Evolutionary conservation across 2,329 filamentous ascomycete genomes (phyloP).

Genomic region (Cephalotrichum gorgonifer): DNA sequence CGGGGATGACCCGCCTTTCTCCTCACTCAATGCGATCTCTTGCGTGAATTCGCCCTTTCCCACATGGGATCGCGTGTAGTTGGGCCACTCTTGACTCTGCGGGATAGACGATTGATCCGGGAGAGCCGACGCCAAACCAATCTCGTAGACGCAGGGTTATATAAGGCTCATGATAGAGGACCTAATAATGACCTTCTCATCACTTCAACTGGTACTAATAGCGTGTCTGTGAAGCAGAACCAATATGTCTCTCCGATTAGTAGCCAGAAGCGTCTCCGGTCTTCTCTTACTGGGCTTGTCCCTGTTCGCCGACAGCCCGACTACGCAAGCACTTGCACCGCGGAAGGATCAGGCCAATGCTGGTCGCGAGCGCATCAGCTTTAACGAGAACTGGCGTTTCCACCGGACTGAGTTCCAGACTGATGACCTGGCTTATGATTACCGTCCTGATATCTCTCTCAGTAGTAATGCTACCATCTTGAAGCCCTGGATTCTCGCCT

Average conservation of each 20-base stretch:
- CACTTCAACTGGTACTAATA: too few relatives aligned
- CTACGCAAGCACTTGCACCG: background rate
- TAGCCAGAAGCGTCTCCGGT: background rate
- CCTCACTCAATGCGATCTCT: too few relatives aligned
- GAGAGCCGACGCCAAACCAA: too few relatives aligned
- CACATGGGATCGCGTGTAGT: background rate
- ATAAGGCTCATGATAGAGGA: background rate
- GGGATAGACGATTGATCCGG: too few relatives aligned
- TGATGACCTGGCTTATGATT: constrained; percentile 20
- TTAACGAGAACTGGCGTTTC: constrained; percentile 28
- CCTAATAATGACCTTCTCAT: background rate
- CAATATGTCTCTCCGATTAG: background rate
- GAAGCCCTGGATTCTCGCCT: constrained; percentile 30
- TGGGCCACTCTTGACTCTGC: too few relatives aligned
- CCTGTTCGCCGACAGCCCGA: background rate
- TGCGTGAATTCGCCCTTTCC: background rate
- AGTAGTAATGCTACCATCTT: constrained; percentile 13
- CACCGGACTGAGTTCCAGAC: constrained; percentile 22
- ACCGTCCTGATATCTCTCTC: constrained; percentile 12
- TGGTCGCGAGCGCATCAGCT: constrained; percentile 17
- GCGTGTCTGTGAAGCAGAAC: too few relatives aligned
- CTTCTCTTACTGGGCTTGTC: background rate
- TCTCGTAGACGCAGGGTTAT: background rate
- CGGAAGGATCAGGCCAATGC: background rate
- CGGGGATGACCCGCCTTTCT: background rate